phyloP scores from a whole-genome alignment of 2,329 filamentous ascomycete genomes.

The Alternaria triticina region DNA sequence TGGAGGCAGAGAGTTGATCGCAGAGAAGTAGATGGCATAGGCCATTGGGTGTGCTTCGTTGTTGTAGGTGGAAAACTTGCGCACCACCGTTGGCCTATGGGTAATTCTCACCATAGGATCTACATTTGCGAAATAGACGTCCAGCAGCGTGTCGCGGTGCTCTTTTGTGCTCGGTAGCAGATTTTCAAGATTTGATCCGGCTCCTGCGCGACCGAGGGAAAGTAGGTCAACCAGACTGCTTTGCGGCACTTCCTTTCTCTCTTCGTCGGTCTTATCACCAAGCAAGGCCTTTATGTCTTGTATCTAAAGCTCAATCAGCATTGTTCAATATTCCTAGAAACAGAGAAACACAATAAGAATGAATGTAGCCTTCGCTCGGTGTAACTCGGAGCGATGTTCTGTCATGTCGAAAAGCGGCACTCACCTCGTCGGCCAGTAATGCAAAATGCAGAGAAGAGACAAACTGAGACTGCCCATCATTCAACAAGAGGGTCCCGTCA shows the following conservation, averaged over 20 bases:
- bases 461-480: slow-evolving; percentile 48
- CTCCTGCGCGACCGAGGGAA: slow-evolving; percentile 39
- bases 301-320: slow-evolving; percentile 31
- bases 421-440: slow-evolving; percentile 48
- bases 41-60: slow-evolving; percentile 41
- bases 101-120: slow-evolving; percentile 48
- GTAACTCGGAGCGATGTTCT: not conserved
- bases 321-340: not conserved
- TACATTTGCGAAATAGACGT: slow-evolving; percentile 45
- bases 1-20: slow-evolving; percentile 43
- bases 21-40: slow-evolving; percentile 47
- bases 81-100: slow-evolving; percentile 40
- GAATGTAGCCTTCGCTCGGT: not conserved
- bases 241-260: slow-evolving; percentile 34
- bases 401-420: slow-evolving; percentile 1
- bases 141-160: slow-evolving; percentile 41
- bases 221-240: slow-evolving; percentile 42
- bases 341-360: not conserved
- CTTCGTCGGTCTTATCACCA: slow-evolving; percentile 41
- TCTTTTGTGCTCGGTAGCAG: slow-evolving; percentile 41
- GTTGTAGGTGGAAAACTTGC: slow-evolving; percentile 37
- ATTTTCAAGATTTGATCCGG: slow-evolving; percentile 32
- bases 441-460: slow-evolving; percentile 50
- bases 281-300: slow-evolving; percentile 49
- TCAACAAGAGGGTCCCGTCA: slow-evolving; percentile 46